phyloP scores from a whole-genome alignment of 2,329 filamentous ascomycete genomes.

The Phialocephala subalpina region DNA sequence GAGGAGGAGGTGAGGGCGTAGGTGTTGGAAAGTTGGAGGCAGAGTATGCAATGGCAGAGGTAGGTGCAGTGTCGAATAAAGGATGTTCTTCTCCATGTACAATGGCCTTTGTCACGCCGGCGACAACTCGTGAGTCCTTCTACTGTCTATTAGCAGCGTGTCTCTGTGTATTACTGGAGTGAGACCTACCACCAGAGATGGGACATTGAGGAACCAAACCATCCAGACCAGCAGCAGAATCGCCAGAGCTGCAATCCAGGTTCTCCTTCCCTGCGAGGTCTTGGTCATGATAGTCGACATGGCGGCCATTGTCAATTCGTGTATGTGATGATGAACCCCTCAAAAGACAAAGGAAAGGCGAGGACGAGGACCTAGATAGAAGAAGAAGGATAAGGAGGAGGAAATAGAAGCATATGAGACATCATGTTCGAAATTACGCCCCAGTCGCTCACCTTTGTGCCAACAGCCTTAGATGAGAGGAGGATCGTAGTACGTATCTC shows the following conservation, averaged over 20 bases:
- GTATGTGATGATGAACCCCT: neutral
- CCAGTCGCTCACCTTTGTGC: neutral
- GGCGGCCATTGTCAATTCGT: neutral
- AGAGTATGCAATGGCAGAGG: neutral
- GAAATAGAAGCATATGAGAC: neutral
- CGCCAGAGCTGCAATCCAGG: constrained; percentile 11
- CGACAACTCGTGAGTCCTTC: neutral
- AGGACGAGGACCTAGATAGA: neutral
- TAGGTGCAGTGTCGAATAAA: neutral
- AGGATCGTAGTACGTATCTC: neutral
- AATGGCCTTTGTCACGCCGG: neutral
- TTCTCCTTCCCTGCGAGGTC: neutral
- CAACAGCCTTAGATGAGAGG: neutral
- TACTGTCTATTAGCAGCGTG: neutral
- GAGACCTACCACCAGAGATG: neutral
- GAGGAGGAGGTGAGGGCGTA: constrained; percentile 3
- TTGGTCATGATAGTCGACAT: constrained; percentile 11
- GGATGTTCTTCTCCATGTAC: neutral
- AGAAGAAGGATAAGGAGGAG: neutral
- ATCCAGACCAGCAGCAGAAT: constrained; percentile 21
- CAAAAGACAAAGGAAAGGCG: neutral
- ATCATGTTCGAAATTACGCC: neutral
- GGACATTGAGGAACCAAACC: constrained; percentile 3
- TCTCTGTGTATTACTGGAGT: neutral
- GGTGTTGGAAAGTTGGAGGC: constrained; percentile 1